phyloP scores from a whole-genome alignment of 495 filamentous ascomycete genomes.

The Podospora comata region DNA sequence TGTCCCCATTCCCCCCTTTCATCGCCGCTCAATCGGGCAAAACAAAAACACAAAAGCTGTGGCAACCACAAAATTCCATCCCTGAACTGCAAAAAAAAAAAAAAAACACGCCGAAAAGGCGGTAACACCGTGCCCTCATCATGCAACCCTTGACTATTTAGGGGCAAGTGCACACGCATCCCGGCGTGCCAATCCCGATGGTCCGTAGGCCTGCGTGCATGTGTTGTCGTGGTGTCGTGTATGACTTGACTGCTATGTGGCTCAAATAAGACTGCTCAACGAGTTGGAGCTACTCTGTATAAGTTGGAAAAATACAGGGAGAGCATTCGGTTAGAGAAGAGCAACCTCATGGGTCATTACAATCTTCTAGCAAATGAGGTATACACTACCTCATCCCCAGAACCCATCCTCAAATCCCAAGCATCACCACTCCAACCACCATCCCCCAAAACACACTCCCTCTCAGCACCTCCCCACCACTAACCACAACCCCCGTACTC shows the following conservation, averaged over 20 bases:
- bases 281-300: too few relatives aligned
- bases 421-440: conserved; percentile 10
- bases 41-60: conserved; percentile 21
- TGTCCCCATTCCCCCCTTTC: not conserved
- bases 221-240: not conserved
- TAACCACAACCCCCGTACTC: conserved; percentile 4
- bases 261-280: not conserved
- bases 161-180: not conserved
- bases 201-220: not conserved
- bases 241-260: not conserved
- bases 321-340: too few relatives aligned
- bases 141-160: conserved; percentile 5
- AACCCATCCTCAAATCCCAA: conserved; percentile 4
- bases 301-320: too few relatives aligned
- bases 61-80: conserved; percentile 13
- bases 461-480: not conserved
- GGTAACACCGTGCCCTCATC: not conserved
- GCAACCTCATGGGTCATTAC: too few relatives aligned
- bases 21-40: conserved; percentile 18
- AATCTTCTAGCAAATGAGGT: too few relatives aligned
- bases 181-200: not conserved
- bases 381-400: not conserved
- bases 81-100: not conserved
- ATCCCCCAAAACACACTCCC: not conserved
- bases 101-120: not conserved